These are phyloP conservation scores for Sporobolomyces phaffii DNA, from an alignment of 768 basidiomycete species.

Conservation along the genomic window DNA sequence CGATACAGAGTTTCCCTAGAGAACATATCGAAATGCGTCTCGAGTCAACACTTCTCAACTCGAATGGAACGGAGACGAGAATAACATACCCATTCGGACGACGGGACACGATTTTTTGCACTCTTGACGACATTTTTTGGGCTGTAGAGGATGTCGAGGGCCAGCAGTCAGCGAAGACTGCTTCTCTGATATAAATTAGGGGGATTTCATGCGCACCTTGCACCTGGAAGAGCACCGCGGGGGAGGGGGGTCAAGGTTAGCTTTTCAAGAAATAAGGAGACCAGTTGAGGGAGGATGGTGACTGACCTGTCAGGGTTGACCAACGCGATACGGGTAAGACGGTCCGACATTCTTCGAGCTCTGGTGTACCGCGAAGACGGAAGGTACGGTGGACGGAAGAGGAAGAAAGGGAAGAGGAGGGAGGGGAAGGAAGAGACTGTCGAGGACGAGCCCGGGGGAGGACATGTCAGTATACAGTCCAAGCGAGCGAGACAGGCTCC, in stretches of 20 bases:
- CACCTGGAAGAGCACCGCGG: not conserved
- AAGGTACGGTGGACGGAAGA: not conserved
- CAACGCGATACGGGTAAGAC: conserved; percentile 68
- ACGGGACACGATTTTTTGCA: conserved; percentile 99
- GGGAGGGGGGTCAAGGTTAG: not conserved
- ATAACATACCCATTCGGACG: conserved; percentile 79
- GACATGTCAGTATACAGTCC: not conserved
- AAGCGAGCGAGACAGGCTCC: too few relatives aligned
- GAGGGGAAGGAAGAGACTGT: not conserved
- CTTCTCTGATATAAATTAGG: too few relatives aligned
- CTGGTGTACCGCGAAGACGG: not conserved
- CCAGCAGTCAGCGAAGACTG: too few relatives aligned
- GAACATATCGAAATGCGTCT: too few relatives aligned
- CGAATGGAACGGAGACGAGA: not conserved
- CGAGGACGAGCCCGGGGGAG: not conserved
- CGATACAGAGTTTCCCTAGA: conserved; percentile 91
- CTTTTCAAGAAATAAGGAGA: too few relatives aligned
- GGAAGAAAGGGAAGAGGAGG: not conserved
- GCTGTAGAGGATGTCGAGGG: conserved; percentile 51
- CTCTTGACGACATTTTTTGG: conserved; percentile 83
- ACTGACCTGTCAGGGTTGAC: conserved; percentile 60
- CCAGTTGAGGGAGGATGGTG: too few relatives aligned
- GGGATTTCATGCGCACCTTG: conserved; percentile 3
- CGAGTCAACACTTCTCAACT: not conserved
- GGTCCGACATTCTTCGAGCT: conserved; percentile 64